A percentile compares a stretch with the other conserved stretches of the same genome.
Conservation (phyloP, 2,329 filamentous ascomycete species). For the Tolypocladium nubicola region DNA sequence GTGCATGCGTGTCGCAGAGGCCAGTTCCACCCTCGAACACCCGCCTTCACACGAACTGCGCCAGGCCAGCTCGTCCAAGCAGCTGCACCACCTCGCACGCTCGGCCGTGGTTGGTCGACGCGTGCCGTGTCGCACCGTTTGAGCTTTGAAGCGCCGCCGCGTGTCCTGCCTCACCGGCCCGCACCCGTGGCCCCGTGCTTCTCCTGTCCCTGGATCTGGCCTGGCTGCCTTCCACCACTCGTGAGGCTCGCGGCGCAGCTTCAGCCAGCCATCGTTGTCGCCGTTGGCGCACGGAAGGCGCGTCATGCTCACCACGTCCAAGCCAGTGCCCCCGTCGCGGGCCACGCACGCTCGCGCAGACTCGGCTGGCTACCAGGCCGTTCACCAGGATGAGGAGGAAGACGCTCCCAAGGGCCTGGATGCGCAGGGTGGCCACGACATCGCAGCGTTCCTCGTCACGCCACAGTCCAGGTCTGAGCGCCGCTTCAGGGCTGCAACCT, state of each 20-base stretch:
- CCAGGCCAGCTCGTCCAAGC: neutral
- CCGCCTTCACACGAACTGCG: neutral
- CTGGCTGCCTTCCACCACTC: neutral
- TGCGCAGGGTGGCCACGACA: constrained; percentile 5
- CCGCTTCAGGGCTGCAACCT: constrained; percentile 18
- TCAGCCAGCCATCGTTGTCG: neutral
- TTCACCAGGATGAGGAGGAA: constrained; percentile 20
- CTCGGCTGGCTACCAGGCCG: constrained; percentile 18
- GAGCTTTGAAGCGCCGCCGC: neutral
- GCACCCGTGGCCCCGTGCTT: neutral
- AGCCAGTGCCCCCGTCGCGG: constrained; percentile 4
- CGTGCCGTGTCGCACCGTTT: neutral
- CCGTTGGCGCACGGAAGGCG: neutral
- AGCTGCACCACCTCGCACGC: neutral
- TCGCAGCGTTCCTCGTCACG: constrained; percentile 3
- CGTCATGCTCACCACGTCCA: neutral
- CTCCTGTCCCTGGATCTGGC: neutral
- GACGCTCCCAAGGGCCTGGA: constrained; percentile 2
- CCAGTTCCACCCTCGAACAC: neutral
- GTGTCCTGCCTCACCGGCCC: neutral
- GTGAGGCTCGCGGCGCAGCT: neutral
- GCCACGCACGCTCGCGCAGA: constrained; percentile 1
- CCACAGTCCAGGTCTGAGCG: constrained; percentile 11
- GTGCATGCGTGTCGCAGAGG: neutral
- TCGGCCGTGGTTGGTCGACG: neutral